Conservation (phyloP, 1,139 yeast genomes). For the Suhomyces bokatorum region DNA sequence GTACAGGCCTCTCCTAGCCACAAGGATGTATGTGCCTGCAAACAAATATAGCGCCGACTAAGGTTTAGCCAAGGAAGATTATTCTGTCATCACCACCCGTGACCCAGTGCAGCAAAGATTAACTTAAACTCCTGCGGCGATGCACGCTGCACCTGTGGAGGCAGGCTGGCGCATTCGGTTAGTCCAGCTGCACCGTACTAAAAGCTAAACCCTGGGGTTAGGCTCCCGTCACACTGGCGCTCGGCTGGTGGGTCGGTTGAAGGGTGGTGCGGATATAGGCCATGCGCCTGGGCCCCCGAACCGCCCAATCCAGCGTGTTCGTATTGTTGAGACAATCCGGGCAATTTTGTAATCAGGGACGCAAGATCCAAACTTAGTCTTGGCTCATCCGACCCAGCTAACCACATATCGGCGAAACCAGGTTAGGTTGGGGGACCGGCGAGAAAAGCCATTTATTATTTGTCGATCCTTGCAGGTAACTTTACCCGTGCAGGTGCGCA, state of each 20-base stretch:
- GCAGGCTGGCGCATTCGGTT: background rate
- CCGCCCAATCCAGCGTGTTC: background rate
- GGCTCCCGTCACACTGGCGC: too few relatives aligned
- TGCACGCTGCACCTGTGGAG: background rate
- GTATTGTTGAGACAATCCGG: slow-evolving; percentile 1
- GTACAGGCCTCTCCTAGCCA: too few relatives aligned
- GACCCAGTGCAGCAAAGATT: background rate
- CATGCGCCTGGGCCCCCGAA: background rate
- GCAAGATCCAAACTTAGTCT: slow-evolving; percentile 6
- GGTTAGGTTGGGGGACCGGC: background rate
- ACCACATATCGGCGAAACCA: slow-evolving; percentile 4
- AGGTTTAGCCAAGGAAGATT: slow-evolving; percentile 1
- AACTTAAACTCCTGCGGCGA: too few relatives aligned
- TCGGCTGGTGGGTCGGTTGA: too few relatives aligned
- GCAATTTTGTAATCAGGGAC: slow-evolving; percentile 2
- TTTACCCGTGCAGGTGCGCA: slow-evolving; percentile 1
- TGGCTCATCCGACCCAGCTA: slow-evolving; percentile 4
- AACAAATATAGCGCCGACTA: background rate
- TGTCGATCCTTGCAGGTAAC: background rate
- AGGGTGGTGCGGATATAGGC: background rate
- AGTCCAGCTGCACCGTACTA: background rate
- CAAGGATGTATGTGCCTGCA: slow-evolving; percentile 1
- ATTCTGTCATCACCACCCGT: background rate
- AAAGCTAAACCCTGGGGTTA: background rate
- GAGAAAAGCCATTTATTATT: background rate